Conservation (phyloP, 371 early-diverging fungal genomes). For the Syncephalastrum monosporum region DNA sequence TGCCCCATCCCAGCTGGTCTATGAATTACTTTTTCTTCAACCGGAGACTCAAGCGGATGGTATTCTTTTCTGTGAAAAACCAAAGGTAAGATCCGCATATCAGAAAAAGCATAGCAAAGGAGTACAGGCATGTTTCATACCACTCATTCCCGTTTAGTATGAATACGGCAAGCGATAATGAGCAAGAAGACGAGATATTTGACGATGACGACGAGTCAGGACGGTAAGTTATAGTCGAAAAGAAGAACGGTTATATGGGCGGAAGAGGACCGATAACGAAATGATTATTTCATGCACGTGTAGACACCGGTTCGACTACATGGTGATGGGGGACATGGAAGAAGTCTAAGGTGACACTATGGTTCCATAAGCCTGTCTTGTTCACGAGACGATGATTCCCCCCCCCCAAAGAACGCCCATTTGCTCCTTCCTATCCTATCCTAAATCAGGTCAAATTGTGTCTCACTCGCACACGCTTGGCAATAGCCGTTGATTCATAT, state of each 20-base stretch:
- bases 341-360: constrained; percentile 4
- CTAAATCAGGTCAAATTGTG: too few species aligned
- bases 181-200: constrained; percentile 15
- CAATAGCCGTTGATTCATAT: too few species aligned
- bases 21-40: constrained; percentile 95
- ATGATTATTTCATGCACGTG: constrained; percentile 6
- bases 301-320: constrained; percentile 36
- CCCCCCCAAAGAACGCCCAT: constrained; percentile 1
- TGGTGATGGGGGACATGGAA: constrained; percentile 49
- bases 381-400: neutral
- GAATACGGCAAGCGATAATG: constrained; percentile 37
- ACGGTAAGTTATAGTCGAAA: constrained; percentile 12
- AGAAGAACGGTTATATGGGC: neutral
- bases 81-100: constrained; percentile 60
- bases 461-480: too few species aligned
- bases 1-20: constrained; percentile 67
- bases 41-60: constrained; percentile 82
- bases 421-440: too few species aligned
- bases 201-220: constrained; percentile 22
- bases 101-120: neutral
- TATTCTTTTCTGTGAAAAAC: constrained; percentile 85
- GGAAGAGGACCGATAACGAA: constrained; percentile 1
- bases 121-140: neutral
- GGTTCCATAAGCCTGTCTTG: too few species aligned
- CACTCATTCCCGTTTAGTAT: constrained; percentile 17